Base-by-base conservation (phyloP, 78 protist species). In the Guillardia theta region DNA sequence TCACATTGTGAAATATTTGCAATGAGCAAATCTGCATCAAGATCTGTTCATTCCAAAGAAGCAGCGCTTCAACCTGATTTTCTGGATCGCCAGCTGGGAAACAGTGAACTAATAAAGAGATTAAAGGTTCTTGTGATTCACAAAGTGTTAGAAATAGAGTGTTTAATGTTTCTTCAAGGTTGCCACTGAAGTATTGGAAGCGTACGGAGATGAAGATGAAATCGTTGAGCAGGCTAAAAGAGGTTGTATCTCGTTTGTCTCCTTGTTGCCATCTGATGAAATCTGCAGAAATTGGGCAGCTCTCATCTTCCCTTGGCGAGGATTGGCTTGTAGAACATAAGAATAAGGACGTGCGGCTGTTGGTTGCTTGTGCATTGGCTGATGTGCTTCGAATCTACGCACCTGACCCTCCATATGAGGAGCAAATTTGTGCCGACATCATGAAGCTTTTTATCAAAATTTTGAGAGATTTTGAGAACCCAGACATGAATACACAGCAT, bases 301-400 rank as follows among this genome's bases (percentile, higher is more conserved):
- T 78, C 24, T 18, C 90, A 8, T 37, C 90, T 6, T 8, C 43
- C 8, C 18, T 78, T 22, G 90, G 90, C 6, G 48, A 43, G 50
- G 48, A 43, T 21, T 78, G 90, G 90, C 39, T 78, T 24, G 33
- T 78, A 8, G 44, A 78, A 36, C 90, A 78, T n/a, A 78, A 78
- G 48, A 78, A 78, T 30, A 78, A 78, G 48, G 90, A 78, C 44
- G 90, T 78, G 15, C 90, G 90, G 44, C 39, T 78, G 45, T 50
- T 78, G 0, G 90, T 78, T n/a, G 90, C 90, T 10, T 78, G 90
- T 43, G 90, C 90, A 43, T 43, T 78, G 45, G 90, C 90, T 1
- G 90, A 78, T 36, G 24, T 78, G 10, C 48, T 78, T 3, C 45
- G 90, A 3, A 78, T 78, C 44, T 78, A 43, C 24, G 90, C 90